Evolutionary conservation across 225 moss, liverwort and hornwort species (phyloP).

Genomic region (Bryoerythrophyllum caledonicum): DNA sequence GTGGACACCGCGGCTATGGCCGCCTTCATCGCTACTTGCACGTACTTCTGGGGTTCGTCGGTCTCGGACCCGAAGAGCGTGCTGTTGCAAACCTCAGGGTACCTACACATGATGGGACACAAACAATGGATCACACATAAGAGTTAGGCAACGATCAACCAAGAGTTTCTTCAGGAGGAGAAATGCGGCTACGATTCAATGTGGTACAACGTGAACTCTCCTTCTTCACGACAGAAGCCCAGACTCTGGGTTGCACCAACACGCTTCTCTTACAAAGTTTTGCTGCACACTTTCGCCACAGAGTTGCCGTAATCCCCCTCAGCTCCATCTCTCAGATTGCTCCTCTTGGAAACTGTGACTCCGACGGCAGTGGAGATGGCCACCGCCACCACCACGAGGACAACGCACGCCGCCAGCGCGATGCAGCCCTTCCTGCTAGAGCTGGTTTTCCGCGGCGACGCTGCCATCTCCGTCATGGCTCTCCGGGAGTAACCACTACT

Average conservation of each 20-base stretch:
- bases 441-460: conserved; percentile 11
- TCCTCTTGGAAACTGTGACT: conserved; percentile 28
- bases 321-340: not conserved
- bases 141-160: too few species aligned
- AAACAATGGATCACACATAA: too few species aligned
- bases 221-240: too few species aligned
- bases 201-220: too few species aligned
- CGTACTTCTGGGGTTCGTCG: conserved; percentile 38
- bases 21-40: conserved; percentile 33
- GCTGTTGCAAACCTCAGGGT: conserved; percentile 51
- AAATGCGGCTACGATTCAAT: too few species aligned
- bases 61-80: conserved; percentile 43
- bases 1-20: conserved; percentile 36
- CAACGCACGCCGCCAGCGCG: conserved; percentile 37
- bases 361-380: conserved; percentile 33
- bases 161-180: too few species aligned
- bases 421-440: conserved; percentile 57
- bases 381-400: conserved; percentile 24
- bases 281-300: conserved; percentile 36
- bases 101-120: conserved; percentile 25
- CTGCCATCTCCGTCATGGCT: conserved; percentile 15
- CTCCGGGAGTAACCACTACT: not conserved
- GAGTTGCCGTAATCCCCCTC: conserved; percentile 21
- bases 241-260: too few species aligned
- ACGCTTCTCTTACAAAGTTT: conserved; percentile 62